These are phyloP conservation scores for Thermothielavioides terrestris DNA, from an alignment of 495 filamentous ascomycete genomes.

Conservation along the genomic window DNA sequence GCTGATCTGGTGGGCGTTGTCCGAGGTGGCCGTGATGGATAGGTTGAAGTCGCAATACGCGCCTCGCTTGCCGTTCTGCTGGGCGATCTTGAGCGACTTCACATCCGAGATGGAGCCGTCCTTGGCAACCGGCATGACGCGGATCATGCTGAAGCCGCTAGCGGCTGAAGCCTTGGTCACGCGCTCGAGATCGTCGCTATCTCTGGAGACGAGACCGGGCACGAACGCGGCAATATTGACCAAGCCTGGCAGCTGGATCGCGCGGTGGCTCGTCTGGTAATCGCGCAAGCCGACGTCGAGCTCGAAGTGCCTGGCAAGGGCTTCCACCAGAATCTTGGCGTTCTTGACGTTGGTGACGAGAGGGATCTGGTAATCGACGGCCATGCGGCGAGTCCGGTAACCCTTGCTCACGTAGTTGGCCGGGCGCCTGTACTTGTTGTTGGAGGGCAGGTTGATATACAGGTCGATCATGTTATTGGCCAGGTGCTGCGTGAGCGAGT, in stretches of 20 bases:
- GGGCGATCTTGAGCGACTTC: slow-evolving; percentile 62
- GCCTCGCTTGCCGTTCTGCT: slow-evolving; percentile 59
- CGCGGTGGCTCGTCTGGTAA: slow-evolving; percentile 80
- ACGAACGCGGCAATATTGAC: slow-evolving; percentile 78
- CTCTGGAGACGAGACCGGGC: slow-evolving; percentile 55
- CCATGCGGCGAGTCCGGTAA: slow-evolving; percentile 92
- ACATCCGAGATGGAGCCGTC: slow-evolving; percentile 67
- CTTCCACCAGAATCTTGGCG: slow-evolving; percentile 93
- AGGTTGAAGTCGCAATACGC: slow-evolving; percentile 79
- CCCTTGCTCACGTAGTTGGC: slow-evolving; percentile 98
- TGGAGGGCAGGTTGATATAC: slow-evolving; percentile 98
- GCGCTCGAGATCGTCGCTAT: slow-evolving; percentile 58
- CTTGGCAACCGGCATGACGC: slow-evolving; percentile 69
- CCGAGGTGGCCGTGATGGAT: slow-evolving; percentile 70
- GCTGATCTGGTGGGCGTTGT: slow-evolving; percentile 67
- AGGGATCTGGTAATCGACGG: slow-evolving; percentile 96
- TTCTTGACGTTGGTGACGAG: slow-evolving; percentile 99
- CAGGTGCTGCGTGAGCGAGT: slow-evolving; percentile 89
- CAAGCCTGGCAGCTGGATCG: slow-evolving; percentile 64
- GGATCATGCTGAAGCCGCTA: slow-evolving; percentile 76
- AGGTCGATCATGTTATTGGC: slow-evolving; percentile 96
- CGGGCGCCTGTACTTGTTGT: slow-evolving; percentile 87
- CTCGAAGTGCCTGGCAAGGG: slow-evolving; percentile 78
- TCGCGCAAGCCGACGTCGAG: slow-evolving; percentile 74
- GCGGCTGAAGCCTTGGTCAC: slow-evolving; percentile 69